A percentile compares a stretch with the other conserved stretches of the same genome.
These are phyloP conservation scores for Apiospora koreana DNA, from an alignment of 2,329 filamentous ascomycete species.

Conservation along the genomic window DNA sequence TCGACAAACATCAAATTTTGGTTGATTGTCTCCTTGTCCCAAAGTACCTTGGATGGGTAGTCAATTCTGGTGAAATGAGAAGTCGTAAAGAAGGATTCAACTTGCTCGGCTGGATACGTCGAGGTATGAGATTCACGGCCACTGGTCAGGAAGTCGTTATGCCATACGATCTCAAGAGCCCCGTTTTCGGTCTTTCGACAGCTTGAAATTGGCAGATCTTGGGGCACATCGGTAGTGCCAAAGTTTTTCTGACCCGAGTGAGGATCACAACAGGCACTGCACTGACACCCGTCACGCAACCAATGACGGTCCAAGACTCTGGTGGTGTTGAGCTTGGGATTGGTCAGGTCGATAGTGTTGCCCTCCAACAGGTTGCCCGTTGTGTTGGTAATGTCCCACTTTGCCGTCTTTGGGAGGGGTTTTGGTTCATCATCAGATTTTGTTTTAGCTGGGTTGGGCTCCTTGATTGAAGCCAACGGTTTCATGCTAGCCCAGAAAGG, in stretches of 20 bases:
- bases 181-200: slow-evolving; percentile 35
- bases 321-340: neutral
- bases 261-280: slow-evolving; percentile 56
- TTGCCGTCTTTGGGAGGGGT: neutral
- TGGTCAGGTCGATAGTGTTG: neutral
- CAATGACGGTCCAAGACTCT: slow-evolving; percentile 24
- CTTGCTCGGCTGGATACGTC: slow-evolving; percentile 30
- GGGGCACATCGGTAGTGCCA: slow-evolving; percentile 63
- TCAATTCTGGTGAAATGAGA: slow-evolving; percentile 28
- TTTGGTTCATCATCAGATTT: no score
- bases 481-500: no score
- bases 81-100: slow-evolving; percentile 32
- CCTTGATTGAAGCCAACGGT: no score
- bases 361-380: neutral
- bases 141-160: slow-evolving; percentile 40
- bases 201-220: slow-evolving; percentile 37
- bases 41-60: slow-evolving; percentile 41
- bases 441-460: no score
- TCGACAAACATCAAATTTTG: slow-evolving; percentile 58
- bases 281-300: slow-evolving; percentile 61
- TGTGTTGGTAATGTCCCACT: neutral
- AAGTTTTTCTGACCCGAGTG: slow-evolving; percentile 66
- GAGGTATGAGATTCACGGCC: slow-evolving; percentile 30
- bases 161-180: slow-evolving; percentile 62
- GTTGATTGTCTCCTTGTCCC: slow-evolving; percentile 41